These are phyloP conservation scores for Suhomyces terraborum DNA, from an alignment of 1,139 yeast genomes.

Conservation along the genomic window DNA sequence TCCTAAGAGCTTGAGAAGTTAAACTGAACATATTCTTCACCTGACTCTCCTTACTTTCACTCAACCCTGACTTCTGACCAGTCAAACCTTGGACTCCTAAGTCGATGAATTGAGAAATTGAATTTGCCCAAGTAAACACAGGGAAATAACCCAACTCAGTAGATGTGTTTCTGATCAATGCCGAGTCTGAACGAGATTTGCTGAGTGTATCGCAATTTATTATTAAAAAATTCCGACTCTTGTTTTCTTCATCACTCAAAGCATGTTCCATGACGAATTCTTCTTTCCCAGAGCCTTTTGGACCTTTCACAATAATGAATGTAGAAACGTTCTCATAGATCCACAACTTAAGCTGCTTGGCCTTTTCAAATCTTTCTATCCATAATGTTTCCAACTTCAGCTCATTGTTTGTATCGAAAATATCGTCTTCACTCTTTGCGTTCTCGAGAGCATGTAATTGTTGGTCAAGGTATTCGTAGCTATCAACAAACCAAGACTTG, in stretches of 20 bases:
- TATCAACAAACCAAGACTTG: slow-evolving; percentile 28
- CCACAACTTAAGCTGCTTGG: slow-evolving; percentile 74
- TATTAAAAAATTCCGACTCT: slow-evolving; percentile 59
- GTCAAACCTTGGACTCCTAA: slow-evolving; percentile 86
- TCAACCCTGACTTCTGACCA: slow-evolving; percentile 90
- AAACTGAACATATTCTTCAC: slow-evolving; percentile 78
- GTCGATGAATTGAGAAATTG: slow-evolving; percentile 77
- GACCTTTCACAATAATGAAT: slow-evolving; percentile 87
- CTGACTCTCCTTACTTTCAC: slow-evolving; percentile 84
- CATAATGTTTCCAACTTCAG: slow-evolving; percentile 47
- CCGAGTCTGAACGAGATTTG: slow-evolving; percentile 73
- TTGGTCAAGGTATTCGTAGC: slow-evolving; percentile 29
- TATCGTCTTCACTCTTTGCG: slow-evolving; percentile 3
- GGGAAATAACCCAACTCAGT: slow-evolving; percentile 88
- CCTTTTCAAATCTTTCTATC: slow-evolving; percentile 70
- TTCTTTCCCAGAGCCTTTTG: slow-evolving; percentile 90
- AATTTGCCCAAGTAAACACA: slow-evolving; percentile 88
- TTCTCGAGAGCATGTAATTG: slow-evolving; percentile 10
- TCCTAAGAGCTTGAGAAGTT: slow-evolving; percentile 70
- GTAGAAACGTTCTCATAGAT: slow-evolving; percentile 65
- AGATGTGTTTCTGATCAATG: slow-evolving; percentile 68
- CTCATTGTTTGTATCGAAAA: slow-evolving; percentile 19
- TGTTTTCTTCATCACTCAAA: slow-evolving; percentile 44
- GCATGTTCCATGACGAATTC: slow-evolving; percentile 76
- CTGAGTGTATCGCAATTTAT: slow-evolving; percentile 78